phyloP scores from a whole-genome alignment of 1,284 basidiomycete species.

The Malassezia japonica region DNA sequence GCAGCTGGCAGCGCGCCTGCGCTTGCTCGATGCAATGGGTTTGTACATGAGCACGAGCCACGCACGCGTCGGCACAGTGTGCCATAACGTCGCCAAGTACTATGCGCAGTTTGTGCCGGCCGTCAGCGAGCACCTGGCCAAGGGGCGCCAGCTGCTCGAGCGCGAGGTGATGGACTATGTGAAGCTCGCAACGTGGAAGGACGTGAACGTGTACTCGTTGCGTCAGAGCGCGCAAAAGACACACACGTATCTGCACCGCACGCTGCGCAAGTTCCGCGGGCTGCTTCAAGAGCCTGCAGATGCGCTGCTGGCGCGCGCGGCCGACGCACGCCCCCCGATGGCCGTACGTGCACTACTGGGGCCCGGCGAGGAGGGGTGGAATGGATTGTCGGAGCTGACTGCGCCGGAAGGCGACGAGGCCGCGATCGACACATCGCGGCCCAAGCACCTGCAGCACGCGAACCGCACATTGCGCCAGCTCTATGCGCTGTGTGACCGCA shows the following conservation, averaged over 20 bases:
- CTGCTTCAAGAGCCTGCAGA: constrained; percentile 66
- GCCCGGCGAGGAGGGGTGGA: constrained; percentile 15
- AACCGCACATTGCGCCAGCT: constrained; percentile 24
- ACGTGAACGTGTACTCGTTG: constrained; percentile 87
- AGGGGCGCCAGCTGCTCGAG: constrained; percentile 62
- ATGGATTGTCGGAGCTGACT: constrained; percentile 7
- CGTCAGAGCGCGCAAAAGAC: constrained; percentile 82
- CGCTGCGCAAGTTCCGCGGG: constrained; percentile 83
- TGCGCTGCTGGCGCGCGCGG: constrained; percentile 28
- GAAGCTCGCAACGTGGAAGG: constrained; percentile 95
- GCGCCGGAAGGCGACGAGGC: neutral
- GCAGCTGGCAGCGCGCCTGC: constrained; percentile 65
- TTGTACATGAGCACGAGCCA: constrained; percentile 16
- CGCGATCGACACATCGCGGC: neutral
- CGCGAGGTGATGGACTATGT: constrained; percentile 75
- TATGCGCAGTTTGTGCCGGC: constrained; percentile 59
- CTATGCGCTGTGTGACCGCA: constrained; percentile 16
- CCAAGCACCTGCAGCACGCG: constrained; percentile 5
- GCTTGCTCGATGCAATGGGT: constrained; percentile 64
- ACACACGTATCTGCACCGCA: constrained; percentile 83
- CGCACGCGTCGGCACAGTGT: neutral
- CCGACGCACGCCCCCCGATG: constrained; percentile 23
- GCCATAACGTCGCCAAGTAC: constrained; percentile 57
- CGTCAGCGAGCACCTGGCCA: constrained; percentile 55
- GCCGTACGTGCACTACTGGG: constrained; percentile 14